Base-by-base conservation (phyloP, 228 moss, liverwort and hornwort genomes). In the Sphagnum fallax region DNA sequence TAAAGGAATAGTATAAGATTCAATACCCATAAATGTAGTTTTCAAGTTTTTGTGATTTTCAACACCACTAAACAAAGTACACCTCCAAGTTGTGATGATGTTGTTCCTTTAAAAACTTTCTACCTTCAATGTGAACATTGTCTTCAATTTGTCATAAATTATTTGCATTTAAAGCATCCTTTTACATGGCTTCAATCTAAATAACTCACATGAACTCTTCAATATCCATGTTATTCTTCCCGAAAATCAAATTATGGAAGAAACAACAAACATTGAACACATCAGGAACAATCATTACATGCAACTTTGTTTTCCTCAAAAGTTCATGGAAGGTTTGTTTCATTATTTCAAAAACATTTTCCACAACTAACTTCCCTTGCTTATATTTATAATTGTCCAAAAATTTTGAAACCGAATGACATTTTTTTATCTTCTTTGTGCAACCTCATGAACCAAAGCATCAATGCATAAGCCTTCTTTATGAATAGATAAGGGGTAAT, bases 361-460 rank as follows among this genome's bases (percentile, higher is more conserved):
- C 32, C 32, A 32, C 32, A 32, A 2, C 32, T 32, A 32, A 32
- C 32, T 32, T 32, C 32, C 32, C 32, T 32, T 32, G 3, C 32
- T 32, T 32, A 32, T 50, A 50, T 51, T 16, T 65, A 1, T 51
- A 47, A 51, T 65, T 65, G 11, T 50, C 51, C 14, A 65, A 65
- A 51, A 47, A 1, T 14, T 65, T 9, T 10, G 49, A 50, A 52
- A 50, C 47, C 4, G 4, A 49, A 12, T 65, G 47, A 49, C n/a
- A 6, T 3, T 12, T 12, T 12, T 55, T 12, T 5, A 3, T 65
- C 51, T 14, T 65, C 50, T 51, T 51, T 65, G 6, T 65, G 65
- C 5, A 15, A n/a, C n/a, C 5, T 65, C 65, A 65, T 65, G 49
- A 65, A 51, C 65, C 65, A 65, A 6, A 6, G 65, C 5, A 65